Evolutionary conservation across 2,329 filamentous ascomycete genomes (phyloP).

Genomic region (Myotisia sp.): DNA sequence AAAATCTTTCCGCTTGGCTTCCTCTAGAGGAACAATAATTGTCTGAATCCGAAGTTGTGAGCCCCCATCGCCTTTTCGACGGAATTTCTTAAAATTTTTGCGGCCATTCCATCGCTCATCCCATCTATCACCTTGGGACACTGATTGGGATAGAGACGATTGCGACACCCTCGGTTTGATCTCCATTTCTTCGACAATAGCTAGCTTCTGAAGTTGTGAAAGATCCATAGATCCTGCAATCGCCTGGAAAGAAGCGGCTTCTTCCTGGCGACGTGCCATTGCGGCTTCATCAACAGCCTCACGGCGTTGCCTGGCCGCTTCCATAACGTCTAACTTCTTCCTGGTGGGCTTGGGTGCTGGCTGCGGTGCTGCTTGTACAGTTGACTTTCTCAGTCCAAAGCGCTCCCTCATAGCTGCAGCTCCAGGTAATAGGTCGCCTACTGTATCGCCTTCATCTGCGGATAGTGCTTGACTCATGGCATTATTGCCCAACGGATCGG

Average conservation of each 20-base stretch:
- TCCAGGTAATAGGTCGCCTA: slow-evolving; percentile 62
- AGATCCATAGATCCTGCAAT: slow-evolving; percentile 53
- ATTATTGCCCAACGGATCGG: slow-evolving; percentile 14
- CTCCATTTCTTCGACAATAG: slow-evolving; percentile 63
- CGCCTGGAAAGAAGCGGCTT: slow-evolving; percentile 49
- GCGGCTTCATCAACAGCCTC: slow-evolving; percentile 40
- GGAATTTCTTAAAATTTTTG: slow-evolving; percentile 89
- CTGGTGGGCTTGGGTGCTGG: slow-evolving; percentile 32
- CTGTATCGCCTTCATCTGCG: slow-evolving; percentile 33
- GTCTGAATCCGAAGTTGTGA: slow-evolving; percentile 33
- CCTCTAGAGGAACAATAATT: slow-evolving; percentile 57
- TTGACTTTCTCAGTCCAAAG: slow-evolving; percentile 45
- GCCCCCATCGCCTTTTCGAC: slow-evolving; percentile 22
- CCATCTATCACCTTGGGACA: slow-evolving; percentile 52
- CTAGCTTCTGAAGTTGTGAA: slow-evolving; percentile 56
- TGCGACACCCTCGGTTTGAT: slow-evolving; percentile 30
- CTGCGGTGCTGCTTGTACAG: slow-evolving; percentile 15
- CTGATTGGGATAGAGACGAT: slow-evolving; percentile 19
- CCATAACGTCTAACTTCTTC: slow-evolving; percentile 52
- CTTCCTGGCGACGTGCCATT: slow-evolving; percentile 46
- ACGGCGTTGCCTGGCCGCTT: slow-evolving; percentile 42
- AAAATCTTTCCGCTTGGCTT: slow-evolving; percentile 56
- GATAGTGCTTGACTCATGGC: slow-evolving; percentile 15
- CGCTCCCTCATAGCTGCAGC: slow-evolving; percentile 67
- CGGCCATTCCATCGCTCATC: slow-evolving; percentile 82